A percentile compares a stretch with the other conserved stretches of the same genome.
phyloP scores from a whole-genome alignment of 192 early-diverging fungal genomes.

The Coemansia sp. region DNA sequence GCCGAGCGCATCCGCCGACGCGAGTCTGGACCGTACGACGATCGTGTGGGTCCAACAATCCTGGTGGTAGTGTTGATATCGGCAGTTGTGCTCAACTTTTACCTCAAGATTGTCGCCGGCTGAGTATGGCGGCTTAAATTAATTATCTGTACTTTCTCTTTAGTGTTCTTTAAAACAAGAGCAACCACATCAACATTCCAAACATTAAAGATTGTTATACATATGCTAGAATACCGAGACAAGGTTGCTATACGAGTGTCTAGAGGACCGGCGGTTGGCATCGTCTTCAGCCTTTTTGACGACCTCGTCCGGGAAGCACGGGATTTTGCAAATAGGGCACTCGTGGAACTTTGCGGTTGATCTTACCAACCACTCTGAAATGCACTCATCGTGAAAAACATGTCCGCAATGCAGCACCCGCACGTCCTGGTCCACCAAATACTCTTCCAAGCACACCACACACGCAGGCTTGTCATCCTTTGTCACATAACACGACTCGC shows the following conservation, averaged over 20 bases:
- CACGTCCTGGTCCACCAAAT: constrained; percentile 55
- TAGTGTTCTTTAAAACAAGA: not conserved
- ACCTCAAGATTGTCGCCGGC: constrained; percentile 2
- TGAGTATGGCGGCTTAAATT: not conserved
- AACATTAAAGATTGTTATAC: not conserved
- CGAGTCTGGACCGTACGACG: constrained; percentile 75
- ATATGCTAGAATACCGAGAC: constrained; percentile 27
- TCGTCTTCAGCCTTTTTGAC: constrained; percentile 22
- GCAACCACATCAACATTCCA: not conserved
- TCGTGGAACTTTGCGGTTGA: constrained; percentile 39
- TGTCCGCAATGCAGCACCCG: constrained; percentile 66
- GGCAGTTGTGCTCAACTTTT: constrained; percentile 74
- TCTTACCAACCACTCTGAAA: constrained; percentile 51
- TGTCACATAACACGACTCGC: not conserved
- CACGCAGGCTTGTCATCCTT: constrained; percentile 44
- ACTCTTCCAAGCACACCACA: constrained; percentile 69
- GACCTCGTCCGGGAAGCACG: constrained; percentile 31
- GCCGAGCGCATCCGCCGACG: constrained; percentile 66
- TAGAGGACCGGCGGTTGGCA: constrained; percentile 1
- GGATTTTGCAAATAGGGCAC: constrained; percentile 49
- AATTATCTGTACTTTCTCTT: not conserved
- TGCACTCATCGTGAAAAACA: constrained; percentile 64
- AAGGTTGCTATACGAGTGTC: constrained; percentile 2
- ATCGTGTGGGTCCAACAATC: constrained; percentile 39
- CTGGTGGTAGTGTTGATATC: constrained; percentile 62